Conservation (phyloP, 768 basidiomycete species). For the Phylloporus sp. region DNA sequence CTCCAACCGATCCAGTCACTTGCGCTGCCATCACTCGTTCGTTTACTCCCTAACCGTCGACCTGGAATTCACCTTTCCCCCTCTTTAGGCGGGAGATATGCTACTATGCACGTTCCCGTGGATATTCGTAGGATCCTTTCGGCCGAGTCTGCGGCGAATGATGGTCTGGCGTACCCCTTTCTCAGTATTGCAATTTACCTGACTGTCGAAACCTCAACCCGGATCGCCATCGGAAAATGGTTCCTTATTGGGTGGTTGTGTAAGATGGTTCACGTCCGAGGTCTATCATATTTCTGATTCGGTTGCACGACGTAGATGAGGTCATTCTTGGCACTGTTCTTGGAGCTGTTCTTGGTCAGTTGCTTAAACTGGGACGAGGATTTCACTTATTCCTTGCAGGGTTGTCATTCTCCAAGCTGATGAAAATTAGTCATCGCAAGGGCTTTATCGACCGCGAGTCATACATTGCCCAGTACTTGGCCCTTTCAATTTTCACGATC, state of each 20-base stretch:
- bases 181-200: slow-evolving; percentile 83
- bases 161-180: slow-evolving; percentile 94
- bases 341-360: slow-evolving; percentile 51
- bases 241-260: slow-evolving; percentile 80
- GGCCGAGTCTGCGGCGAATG: slow-evolving; percentile 92
- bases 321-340: slow-evolving; percentile 70
- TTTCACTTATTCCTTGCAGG: slow-evolving; percentile 38
- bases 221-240: slow-evolving; percentile 77
- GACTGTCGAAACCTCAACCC: slow-evolving; percentile 58
- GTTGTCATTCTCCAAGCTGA: slow-evolving; percentile 59
- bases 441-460: slow-evolving; percentile 77
- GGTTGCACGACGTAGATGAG: slow-evolving; percentile 50
- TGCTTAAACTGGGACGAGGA: too few species aligned
- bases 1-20: slow-evolving; percentile 93
- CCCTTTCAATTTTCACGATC: slow-evolving; percentile 65
- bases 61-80: neutral
- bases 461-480: slow-evolving; percentile 80
- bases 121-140: slow-evolving; percentile 78
- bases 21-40: slow-evolving; percentile 75
- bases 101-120: slow-evolving; percentile 60
- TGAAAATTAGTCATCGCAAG: slow-evolving; percentile 61
- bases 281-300: neutral
- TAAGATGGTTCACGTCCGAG: slow-evolving; percentile 8
- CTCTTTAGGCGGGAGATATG: slow-evolving; percentile 60
- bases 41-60: slow-evolving; percentile 11